Evolutionary conservation across 2,329 filamentous ascomycete genomes (phyloP).

Genomic region (Colletotrichum sp.): DNA sequence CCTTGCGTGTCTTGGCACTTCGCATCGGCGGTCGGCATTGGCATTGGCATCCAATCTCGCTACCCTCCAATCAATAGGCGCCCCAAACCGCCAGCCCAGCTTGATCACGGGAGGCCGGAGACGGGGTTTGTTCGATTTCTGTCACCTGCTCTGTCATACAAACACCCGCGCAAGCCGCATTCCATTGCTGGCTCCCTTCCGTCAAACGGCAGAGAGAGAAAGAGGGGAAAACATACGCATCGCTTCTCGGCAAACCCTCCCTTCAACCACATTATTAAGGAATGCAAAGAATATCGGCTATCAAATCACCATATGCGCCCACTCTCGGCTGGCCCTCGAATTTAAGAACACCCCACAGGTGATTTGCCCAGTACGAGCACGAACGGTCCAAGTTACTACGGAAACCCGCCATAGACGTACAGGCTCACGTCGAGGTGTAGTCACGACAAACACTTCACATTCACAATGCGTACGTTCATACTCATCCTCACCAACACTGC

Average conservation of each 20-base stretch:
- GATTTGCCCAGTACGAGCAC: neutral
- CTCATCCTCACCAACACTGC: neutral
- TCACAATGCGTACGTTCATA: neutral
- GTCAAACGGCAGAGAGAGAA: neutral
- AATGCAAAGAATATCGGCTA: neutral
- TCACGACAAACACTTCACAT: neutral
- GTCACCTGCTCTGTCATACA: neutral
- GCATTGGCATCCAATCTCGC: conserved; percentile 12
- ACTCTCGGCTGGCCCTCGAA: neutral
- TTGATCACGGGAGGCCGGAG: neutral
- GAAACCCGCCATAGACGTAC: neutral
- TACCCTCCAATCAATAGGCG: neutral
- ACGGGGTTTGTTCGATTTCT: neutral
- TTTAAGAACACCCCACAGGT: neutral
- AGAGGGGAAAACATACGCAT: neutral
- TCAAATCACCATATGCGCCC: neutral
- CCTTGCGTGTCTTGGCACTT: conserved; percentile 11
- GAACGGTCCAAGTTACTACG: neutral
- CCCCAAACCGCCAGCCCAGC: neutral
- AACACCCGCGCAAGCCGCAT: neutral
- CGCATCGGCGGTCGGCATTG: neutral
- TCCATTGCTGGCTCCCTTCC: neutral
- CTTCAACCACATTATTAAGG: neutral
- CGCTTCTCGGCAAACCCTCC: neutral
- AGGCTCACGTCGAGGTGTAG: neutral